Percentiles rank a stretch among this genome's conserved stretches.
Evolutionary conservation across 2,329 filamentous ascomycete genomes (phyloP).

Genomic region (Colletotrichum limetticola): DNA sequence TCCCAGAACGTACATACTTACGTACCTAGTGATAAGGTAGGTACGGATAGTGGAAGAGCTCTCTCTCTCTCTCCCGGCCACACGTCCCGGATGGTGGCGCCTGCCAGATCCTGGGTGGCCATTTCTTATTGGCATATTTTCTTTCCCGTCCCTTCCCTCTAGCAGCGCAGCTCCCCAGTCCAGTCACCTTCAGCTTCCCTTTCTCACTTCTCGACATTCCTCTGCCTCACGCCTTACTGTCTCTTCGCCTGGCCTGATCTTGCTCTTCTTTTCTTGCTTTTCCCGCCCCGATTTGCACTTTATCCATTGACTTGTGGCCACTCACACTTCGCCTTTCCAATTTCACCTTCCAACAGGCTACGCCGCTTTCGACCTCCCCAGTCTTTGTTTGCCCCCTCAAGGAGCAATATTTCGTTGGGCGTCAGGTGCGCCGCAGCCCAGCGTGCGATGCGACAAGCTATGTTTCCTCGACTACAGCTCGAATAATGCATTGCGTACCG

Average conservation of each 20-base stretch:
- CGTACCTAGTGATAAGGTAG: too few species aligned
- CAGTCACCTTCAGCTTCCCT: not conserved
- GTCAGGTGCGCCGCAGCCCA: slow-evolving; percentile 14
- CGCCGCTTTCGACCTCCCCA: not conserved
- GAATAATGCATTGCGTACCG: slow-evolving; percentile 26
- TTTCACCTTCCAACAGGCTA: not conserved
- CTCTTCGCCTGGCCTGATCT: not conserved
- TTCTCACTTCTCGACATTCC: slow-evolving; percentile 8
- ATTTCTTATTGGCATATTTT: not conserved
- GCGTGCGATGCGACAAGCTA: slow-evolving; percentile 31
- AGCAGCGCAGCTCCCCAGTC: not conserved
- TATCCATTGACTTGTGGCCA: not conserved
- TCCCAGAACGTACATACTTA: not conserved
- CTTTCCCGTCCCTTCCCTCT: not conserved
- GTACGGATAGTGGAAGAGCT: not conserved
- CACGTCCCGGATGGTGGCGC: slow-evolving; percentile 1
- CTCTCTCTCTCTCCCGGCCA: not conserved
- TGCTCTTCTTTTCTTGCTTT: slow-evolving; percentile 12
- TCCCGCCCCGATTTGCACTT: not conserved
- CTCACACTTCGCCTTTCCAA: not conserved
- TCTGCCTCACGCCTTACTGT: not conserved
- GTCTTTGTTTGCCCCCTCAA: not conserved
- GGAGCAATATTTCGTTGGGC: not conserved
- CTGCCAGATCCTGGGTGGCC: slow-evolving; percentile 3
- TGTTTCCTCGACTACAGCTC: slow-evolving; percentile 27